Conservation (phyloP, 2,329 filamentous ascomycete genomes). For the Fusarium drepaniforme region DNA sequence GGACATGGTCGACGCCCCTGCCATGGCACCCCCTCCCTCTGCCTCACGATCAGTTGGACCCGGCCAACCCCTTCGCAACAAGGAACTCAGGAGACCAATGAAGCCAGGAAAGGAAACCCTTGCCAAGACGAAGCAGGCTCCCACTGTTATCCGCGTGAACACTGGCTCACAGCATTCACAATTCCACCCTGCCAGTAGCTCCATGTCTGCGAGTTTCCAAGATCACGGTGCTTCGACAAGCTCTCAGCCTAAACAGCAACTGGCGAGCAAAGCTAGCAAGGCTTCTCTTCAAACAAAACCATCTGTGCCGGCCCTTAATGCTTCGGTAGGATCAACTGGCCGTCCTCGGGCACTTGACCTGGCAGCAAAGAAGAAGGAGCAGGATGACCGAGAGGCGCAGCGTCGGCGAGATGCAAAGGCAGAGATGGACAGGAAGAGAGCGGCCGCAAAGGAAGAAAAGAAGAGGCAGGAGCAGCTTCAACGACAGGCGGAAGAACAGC, state of each 20-base stretch:
- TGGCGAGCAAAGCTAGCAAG: slow-evolving; percentile 75
- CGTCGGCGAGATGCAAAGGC: slow-evolving; percentile 85
- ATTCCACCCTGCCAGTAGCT: slow-evolving; percentile 69
- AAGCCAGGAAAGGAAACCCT: slow-evolving; percentile 72
- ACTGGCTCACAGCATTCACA: slow-evolving; percentile 73
- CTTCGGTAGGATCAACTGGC: slow-evolving; percentile 64
- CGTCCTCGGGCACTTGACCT: slow-evolving; percentile 79
- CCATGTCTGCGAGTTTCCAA: slow-evolving; percentile 68
- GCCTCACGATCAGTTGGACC: slow-evolving; percentile 64
- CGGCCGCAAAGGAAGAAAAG: slow-evolving; percentile 74
- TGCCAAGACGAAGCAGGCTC: slow-evolving; percentile 73
- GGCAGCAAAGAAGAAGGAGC: slow-evolving; percentile 85
- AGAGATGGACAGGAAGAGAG: slow-evolving; percentile 82
- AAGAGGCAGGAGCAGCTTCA: slow-evolving; percentile 68
- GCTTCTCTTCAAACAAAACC: slow-evolving; percentile 71
- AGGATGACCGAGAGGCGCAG: slow-evolving; percentile 83
- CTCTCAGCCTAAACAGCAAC: slow-evolving; percentile 57
- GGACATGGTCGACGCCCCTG: slow-evolving; percentile 69
- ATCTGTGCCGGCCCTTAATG: slow-evolving; percentile 71
- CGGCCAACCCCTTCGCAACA: slow-evolving; percentile 61
- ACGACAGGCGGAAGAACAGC: slow-evolving; percentile 72
- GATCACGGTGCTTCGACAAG: slow-evolving; percentile 52
- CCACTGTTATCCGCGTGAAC: slow-evolving; percentile 78
- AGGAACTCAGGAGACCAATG: slow-evolving; percentile 69
- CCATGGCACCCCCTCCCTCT: slow-evolving; percentile 70